Evolutionary conservation across 1,139 yeast genomes (phyloP), one percentile per base, ranked within the genome.

Genomic region (Scheffersomyces segobiensis): DNA sequence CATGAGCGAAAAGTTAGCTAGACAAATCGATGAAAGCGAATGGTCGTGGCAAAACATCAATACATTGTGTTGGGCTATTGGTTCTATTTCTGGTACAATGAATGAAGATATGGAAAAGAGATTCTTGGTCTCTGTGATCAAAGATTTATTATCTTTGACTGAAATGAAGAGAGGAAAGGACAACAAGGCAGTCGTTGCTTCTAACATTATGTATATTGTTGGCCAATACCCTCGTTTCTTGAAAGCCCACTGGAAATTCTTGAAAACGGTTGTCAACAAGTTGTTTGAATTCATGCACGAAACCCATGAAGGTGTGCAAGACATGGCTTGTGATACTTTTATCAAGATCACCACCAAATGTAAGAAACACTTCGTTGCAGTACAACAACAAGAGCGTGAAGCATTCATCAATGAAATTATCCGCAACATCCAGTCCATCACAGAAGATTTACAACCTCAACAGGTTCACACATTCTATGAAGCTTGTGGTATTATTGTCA

Each of bases 31-130:
- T 75, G 99, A 96, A 58, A 83, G 91, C 60, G 99, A 96, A 77
- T 95, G 99, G 99, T 93, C 98, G 47, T 95, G 99, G 98, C 96
- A 93, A 73, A 95, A 93, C 71, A 90, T 95, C 68, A 95, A 95
- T 73, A 95, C 98, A 1, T 81, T 95, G 65, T 95, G 99, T 80
- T 95, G 99, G 99, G 99, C 99, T 6, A 96, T 95, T 73, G 99
- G 99, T 60, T 93, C 98, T 18, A 95, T 96, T 61, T 92, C 98
- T 3, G 99, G 99, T 72, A 92, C 99, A 1, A 95, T 95, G 99
- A 93, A 91, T 72, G 98, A 95, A 77, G 98, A 93, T 67, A 91
- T 95, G 86, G 99, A 95, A 74, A 95, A 93, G 77, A 85, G 96
- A 67, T 95, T 95, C 72, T 83, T 95, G 64, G 98, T 95, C 52